Conservation (phyloP, 208 protist genomes). For the Phytomonas sp. region DNA sequence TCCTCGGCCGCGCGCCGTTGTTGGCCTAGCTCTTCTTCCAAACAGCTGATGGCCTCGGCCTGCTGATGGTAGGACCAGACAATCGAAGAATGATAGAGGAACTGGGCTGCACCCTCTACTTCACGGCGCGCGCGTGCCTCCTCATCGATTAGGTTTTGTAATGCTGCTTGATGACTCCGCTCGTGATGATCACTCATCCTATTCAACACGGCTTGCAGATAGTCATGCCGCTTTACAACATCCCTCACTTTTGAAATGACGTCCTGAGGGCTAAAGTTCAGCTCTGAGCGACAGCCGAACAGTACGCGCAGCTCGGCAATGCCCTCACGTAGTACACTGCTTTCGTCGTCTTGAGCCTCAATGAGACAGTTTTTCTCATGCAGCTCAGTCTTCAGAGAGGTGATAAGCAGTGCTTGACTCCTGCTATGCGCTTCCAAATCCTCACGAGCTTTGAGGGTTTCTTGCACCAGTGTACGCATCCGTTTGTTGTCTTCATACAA, state of each 20-base stretch:
- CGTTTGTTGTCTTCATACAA: slow-evolving; percentile 68
- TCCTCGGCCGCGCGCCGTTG: neutral
- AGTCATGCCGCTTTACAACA: slow-evolving; percentile 14
- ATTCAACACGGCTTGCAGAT: slow-evolving; percentile 13
- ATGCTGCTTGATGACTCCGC: slow-evolving; percentile 13
- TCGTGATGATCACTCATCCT: slow-evolving; percentile 16
- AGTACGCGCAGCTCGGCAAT: slow-evolving; percentile 24
- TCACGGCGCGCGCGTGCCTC: slow-evolving; percentile 23
- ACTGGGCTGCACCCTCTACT: slow-evolving; percentile 14
- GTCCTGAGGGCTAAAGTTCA: slow-evolving; percentile 25
- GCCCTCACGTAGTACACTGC: slow-evolving; percentile 20
- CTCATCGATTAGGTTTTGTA: slow-evolving; percentile 10
- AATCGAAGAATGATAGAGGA: neutral
- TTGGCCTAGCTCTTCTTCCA: neutral
- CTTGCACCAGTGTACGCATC: slow-evolving; percentile 47
- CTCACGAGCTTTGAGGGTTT: slow-evolving; percentile 23
- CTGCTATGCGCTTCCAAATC: slow-evolving; percentile 38
- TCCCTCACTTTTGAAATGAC: slow-evolving; percentile 29
- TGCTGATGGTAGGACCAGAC: neutral
- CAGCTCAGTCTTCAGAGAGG: slow-evolving; percentile 37
- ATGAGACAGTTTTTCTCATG: slow-evolving; percentile 41
- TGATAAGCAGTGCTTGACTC: slow-evolving; percentile 27
- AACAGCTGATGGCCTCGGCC: neutral
- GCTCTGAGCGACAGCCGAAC: slow-evolving; percentile 39
- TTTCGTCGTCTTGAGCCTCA: slow-evolving; percentile 36